A percentile compares a stretch with the other conserved stretches of the same genome.
Evolutionary conservation across 805 yeast species (phyloP).

Genomic region (Lachancea meyersii): DNA sequence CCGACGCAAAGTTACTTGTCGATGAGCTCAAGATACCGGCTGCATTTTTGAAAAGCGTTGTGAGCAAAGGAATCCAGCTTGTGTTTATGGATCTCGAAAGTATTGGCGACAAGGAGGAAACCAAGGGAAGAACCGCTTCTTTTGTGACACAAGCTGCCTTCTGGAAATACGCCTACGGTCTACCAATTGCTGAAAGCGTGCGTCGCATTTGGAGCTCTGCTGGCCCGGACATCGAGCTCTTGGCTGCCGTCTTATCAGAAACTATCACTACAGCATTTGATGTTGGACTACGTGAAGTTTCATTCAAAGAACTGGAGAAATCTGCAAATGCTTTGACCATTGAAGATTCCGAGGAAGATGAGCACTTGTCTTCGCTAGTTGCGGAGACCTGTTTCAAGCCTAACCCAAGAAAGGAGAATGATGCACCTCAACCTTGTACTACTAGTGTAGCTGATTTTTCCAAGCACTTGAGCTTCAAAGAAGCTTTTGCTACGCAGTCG

Average conservation of each 20-base stretch:
- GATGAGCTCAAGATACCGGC: constrained; percentile 46
- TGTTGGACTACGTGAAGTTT: constrained; percentile 25
- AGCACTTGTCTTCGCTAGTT: constrained; percentile 45
- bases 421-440: constrained; percentile 33
- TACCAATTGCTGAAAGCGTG: constrained; percentile 55
- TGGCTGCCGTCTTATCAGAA: constrained; percentile 64
- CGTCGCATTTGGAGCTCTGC: constrained; percentile 74
- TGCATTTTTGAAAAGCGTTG: constrained; percentile 46
- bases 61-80: constrained; percentile 47
- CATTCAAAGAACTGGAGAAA: constrained; percentile 17
- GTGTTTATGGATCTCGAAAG: constrained; percentile 55
- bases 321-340: constrained; percentile 31
- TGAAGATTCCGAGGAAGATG: constrained; percentile 28
- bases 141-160: constrained; percentile 75
- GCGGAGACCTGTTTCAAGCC: constrained; percentile 61
- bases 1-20: constrained; percentile 39
- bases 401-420: constrained; percentile 46
- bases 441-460: constrained; percentile 47
- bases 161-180: constrained; percentile 61
- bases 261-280: constrained; percentile 54
- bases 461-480: constrained; percentile 70
- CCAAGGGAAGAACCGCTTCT: constrained; percentile 67
- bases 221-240: constrained; percentile 73
- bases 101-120: constrained; percentile 61
- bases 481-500: constrained; percentile 57